Base-by-base conservation (phyloP, 441 rosid genomes). In the Pelargonium myrrhifolium region DNA sequence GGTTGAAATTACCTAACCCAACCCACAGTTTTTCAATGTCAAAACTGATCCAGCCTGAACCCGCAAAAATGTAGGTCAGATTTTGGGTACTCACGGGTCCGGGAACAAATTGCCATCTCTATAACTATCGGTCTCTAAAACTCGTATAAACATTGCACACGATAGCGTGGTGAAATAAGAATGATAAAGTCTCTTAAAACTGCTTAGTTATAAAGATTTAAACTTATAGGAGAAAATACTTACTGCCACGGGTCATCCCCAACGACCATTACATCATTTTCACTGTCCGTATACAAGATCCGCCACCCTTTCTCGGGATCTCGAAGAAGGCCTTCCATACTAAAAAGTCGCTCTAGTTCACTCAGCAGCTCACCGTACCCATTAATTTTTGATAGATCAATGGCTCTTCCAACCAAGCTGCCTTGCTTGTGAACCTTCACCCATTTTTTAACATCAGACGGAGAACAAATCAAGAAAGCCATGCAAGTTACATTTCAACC, bases 231-330 rank as follows among this genome's bases (percentile, higher is more conserved):
- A 15, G 70, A 72, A 26, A n/a, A n/a, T n/a, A 82, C 96, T 84
- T 85, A 93, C 99, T 78, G 95, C 99, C 97, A 93, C 18, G 97
- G 94, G 56, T 89, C 96, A 73, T 93, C 96, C 0, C 99, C 97
- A 26, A 91, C 93, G 6, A 87, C 96, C 99, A 91, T 91, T 70
- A 88, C 84, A 80, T 93, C 96, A 64, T 87, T 89, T 81, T 93
- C 95, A 56, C 93, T 88, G 78, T 90, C 98, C 0, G 96, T 93
- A 75, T 87, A 93, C 76, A 93, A 77, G 74, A 93, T 80, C 70
- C 77, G 82, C 98, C 98, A 93, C 71, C 96, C 95, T 74, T 88
- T 86, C 51, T 77, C 83, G 4, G 89, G 84, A 84, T 89, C 90
- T 49, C 73, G 80, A 59, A 93, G 74, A 69, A 86, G 82, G 61